Percentiles rank a stretch among this genome's conserved stretches.
phyloP scores from a whole-genome alignment of 2,329 filamentous ascomycete genomes.

The Ophiostoma sp. region DNA sequence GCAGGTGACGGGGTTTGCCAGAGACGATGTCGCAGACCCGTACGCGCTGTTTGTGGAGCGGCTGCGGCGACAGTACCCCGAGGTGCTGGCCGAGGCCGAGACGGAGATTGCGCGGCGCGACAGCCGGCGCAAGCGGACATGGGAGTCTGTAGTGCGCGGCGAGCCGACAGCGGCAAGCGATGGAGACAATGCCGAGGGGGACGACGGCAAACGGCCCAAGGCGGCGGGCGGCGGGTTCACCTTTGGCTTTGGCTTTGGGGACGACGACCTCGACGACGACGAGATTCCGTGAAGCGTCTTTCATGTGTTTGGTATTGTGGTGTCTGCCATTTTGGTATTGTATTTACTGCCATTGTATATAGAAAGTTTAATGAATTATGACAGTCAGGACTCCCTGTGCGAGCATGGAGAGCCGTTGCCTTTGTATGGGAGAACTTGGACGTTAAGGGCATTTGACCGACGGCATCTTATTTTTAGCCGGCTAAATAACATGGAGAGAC shows the following conservation, averaged over 20 bases:
- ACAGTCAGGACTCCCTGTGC: not conserved
- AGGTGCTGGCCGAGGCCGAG: constrained; percentile 57
- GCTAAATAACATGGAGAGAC: not conserved
- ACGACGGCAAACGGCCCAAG: constrained; percentile 32
- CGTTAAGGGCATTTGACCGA: not conserved
- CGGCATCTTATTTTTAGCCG: not conserved
- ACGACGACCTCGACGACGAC: constrained; percentile 34
- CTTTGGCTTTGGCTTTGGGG: constrained; percentile 49
- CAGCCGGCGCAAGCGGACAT: constrained; percentile 69
- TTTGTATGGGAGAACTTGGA: not conserved
- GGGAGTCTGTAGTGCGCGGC: constrained; percentile 69
- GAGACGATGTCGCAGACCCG: constrained; percentile 61
- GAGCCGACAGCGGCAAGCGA: constrained; percentile 27
- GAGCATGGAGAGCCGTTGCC: no score
- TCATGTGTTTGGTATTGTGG: not conserved
- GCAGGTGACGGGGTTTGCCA: constrained; percentile 75
- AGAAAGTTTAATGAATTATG: constrained; percentile 6
- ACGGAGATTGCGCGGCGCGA: constrained; percentile 57
- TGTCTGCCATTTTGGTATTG: not conserved
- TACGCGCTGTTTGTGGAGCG: constrained; percentile 69
- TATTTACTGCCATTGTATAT: not conserved
- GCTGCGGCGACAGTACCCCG: constrained; percentile 58
- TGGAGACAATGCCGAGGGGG: constrained; percentile 14
- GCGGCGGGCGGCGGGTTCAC: constrained; percentile 46
- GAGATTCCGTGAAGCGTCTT: not conserved